Evolutionary conservation across 257 asterid species (phyloP), one percentile per base, ranked within the genome.

Genomic region (Scutellaria galericulata): DNA sequence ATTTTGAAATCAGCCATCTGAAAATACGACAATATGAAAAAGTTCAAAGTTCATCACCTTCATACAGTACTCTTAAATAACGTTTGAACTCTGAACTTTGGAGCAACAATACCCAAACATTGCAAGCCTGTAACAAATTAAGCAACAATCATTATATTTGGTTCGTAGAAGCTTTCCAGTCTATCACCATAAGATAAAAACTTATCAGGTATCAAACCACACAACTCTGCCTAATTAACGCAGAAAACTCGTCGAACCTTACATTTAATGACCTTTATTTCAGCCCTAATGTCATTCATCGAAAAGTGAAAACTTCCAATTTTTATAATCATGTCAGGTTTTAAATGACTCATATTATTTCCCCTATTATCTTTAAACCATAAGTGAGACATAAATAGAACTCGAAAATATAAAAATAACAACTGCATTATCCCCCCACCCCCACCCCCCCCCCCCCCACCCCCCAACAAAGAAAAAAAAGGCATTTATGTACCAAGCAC

Each of bases 21-120:
- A 58, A 37, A 24, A 37, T 41, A 20, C 40, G 24, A 60, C 44
- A 54, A 51, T 15, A 55, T 59, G 51, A 46, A 68, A 50, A 24
- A 41, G 52, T 62, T 67, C 69, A 69, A 57, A 40, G 37, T 63
- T 65, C 67, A 51, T 47, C 76, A 56, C 58, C 22, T 48, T 44
- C 10, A 7, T 9, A 24, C 45, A 58, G 57, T 42, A 75, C 11
- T 55, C 65, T 27, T 27, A 7, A 20, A 62, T 53, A 27, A 45
- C 13, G 54, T 42, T 48, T 48, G 52, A 72, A 72, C 46, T 4
- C 18, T 20, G 24, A 69, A 42, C 46, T 4, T 27, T 44, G 27
- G 52, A 42, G 60, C 58, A 59, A 37, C 55, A 75, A 20, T 27
- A 70, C 14, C 55, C 45, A 68, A 18, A 4, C 27, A 22, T 51